Evolutionary conservation across 116 monocot species (phyloP).

Genomic region (Cymodocea nodosa): DNA sequence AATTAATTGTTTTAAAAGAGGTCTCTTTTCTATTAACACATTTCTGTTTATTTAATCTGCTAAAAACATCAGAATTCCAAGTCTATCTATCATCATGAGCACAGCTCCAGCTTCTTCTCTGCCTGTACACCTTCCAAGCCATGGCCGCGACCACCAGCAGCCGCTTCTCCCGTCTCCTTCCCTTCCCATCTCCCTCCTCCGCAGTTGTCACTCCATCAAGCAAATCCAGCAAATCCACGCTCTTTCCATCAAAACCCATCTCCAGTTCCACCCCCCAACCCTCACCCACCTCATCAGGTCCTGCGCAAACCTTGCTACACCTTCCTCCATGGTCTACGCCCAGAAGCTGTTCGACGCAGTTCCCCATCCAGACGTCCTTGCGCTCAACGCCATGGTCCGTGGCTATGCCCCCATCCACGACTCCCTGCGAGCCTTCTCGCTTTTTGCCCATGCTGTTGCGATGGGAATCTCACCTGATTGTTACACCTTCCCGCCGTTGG

Average conservation of each 20-base stretch:
- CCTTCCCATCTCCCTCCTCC: slow-evolving; percentile 14
- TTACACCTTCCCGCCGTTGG: slow-evolving; percentile 65
- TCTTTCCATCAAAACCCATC: slow-evolving; percentile 44
- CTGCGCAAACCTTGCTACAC: slow-evolving; percentile 8
- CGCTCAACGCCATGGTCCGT: slow-evolving; percentile 59
- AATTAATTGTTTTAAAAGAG: no score
- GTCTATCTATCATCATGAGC: no score
- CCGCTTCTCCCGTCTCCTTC: background rate
- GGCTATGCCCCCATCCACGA: slow-evolving; percentile 41
- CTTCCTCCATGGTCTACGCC: slow-evolving; percentile 36
- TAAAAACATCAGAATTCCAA: no score
- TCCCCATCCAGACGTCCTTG: slow-evolving; percentile 27
- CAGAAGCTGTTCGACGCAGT: slow-evolving; percentile 54
- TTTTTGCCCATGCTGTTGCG: slow-evolving; percentile 40
- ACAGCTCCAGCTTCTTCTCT: no score
- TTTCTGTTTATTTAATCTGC: no score
- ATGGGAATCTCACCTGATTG: slow-evolving; percentile 31
- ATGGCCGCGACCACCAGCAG: background rate
- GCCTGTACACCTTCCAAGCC: no score
- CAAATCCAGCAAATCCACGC: slow-evolving; percentile 57
- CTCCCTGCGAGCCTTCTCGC: slow-evolving; percentile 21
- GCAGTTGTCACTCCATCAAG: slow-evolving; percentile 22
- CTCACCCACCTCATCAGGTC: slow-evolving; percentile 45
- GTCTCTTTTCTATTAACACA: no score
- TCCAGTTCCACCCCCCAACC: slow-evolving; percentile 16